Base-by-base conservation (phyloP, 2,329 filamentous ascomycete genomes). In the Dissoconium aciculare region DNA sequence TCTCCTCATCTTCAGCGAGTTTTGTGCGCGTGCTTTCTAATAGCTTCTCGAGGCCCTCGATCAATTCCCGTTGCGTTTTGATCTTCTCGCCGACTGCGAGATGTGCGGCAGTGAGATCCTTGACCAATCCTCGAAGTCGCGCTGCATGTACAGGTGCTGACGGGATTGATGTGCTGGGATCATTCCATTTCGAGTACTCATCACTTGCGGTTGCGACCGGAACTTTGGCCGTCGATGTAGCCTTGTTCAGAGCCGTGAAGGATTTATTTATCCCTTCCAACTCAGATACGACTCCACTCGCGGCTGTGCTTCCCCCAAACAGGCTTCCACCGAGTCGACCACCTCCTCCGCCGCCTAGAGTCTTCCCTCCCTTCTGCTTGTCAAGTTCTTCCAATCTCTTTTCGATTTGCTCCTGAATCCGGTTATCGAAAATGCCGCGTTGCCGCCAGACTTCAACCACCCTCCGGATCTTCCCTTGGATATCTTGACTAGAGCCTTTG, bases 401-500 rank as follows among this genome's bases (percentile, higher is more conserved):
- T 51, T 95, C 87, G 31, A 94, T 74, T 1, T 78, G 78, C 34
- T 75, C 71, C 52, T 93, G 77, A 28, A 93, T 80, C 0, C 78
- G 70, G 1, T 55, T 55, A 38, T 91, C 82, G 47, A 98, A 98
- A 27, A 98, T 89, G 31, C 64, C 61, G 19, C 89, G 69, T 47
- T 87, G 74, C 50, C 78, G 77, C 89, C 89, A 98, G 11, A 98
- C 89, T 48, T 95, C 87, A 3, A 95, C 72, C 1, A 95, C 87
- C 17, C 89, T 71, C 37, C 78, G 71, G 21, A 98, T 64, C 54
- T 94, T 94, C 35, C 71, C 69, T 53, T 95, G 89, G 15, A 93
- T 73, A 30, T 98, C 87, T 21, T 74, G 68, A 5, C 81, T 74
- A 2, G 84, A 77, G 37, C 84, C 83, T 56, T 87, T 92, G 55